Conservation (phyloP, 306 rosid genomes). For the Alnus rubra region DNA sequence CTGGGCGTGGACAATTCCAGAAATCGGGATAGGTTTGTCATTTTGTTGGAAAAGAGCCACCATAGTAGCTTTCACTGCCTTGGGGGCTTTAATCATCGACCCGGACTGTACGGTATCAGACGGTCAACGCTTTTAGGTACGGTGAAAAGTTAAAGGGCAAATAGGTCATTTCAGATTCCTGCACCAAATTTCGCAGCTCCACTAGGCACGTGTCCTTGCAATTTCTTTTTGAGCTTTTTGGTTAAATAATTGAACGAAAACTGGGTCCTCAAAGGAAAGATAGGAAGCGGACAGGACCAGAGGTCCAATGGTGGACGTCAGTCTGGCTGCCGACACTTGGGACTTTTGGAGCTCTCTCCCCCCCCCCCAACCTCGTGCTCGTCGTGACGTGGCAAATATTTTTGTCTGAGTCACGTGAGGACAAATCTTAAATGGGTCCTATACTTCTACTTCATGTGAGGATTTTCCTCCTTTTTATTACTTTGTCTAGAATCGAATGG, state of each 20-base stretch:
- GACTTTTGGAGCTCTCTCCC: background rate
- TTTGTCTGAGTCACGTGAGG: conserved; percentile 38
- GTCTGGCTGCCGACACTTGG: conserved; percentile 66
- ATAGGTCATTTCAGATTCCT: conserved; percentile 2
- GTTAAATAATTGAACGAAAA: background rate
- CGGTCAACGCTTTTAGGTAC: background rate
- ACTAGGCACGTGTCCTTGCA: conserved; percentile 54
- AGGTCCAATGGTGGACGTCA: conserved; percentile 35
- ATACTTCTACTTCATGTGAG: background rate
- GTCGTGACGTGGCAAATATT: conserved; percentile 38
- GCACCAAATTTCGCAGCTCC: conserved; percentile 7
- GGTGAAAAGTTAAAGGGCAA: background rate
- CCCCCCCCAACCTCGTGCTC: conserved; percentile 21
- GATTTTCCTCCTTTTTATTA: conserved; percentile 7
- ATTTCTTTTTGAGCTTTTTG: conserved; percentile 1
- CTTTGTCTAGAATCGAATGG: background rate
- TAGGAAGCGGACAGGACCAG: conserved; percentile 21
- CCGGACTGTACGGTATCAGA: conserved; percentile 25
- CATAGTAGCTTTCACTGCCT: background rate
- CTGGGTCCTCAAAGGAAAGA: background rate
- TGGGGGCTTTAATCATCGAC: background rate
- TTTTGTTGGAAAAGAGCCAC: conserved; percentile 10
- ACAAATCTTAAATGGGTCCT: background rate
- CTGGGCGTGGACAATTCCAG: conserved; percentile 10
- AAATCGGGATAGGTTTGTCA: conserved; percentile 36